Conservation (phyloP, 768 basidiomycete genomes). For the Exidia glandulosa region DNA sequence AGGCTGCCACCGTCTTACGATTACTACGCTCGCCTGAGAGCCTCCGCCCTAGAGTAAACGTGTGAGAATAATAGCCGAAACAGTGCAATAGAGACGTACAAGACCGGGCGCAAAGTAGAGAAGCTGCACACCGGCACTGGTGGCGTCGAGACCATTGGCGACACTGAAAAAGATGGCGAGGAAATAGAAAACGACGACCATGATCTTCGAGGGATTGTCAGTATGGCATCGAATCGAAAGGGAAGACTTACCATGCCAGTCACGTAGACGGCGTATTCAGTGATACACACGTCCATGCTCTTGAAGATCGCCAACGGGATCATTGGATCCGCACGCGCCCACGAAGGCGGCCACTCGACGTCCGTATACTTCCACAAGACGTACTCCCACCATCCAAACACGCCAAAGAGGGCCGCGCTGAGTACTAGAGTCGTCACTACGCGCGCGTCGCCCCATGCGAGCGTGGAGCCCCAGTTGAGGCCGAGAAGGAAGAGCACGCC, state of each 20-base stretch:
- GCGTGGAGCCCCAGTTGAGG: conserved; percentile 39
- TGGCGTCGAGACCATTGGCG: conserved; percentile 24
- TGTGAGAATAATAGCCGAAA: neutral
- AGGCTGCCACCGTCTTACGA: conserved; percentile 28
- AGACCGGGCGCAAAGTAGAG: conserved; percentile 42
- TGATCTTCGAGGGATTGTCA: neutral
- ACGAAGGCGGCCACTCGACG: neutral
- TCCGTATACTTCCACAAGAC: conserved; percentile 13
- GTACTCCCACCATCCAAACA: conserved; percentile 34
- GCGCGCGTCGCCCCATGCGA: conserved; percentile 28
- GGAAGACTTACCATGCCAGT: conserved; percentile 36
- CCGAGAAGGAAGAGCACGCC: conserved; percentile 39
- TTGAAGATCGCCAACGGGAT: conserved; percentile 36
- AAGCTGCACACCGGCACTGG: conserved; percentile 34
- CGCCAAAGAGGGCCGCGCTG: conserved; percentile 29
- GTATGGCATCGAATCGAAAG: conserved; percentile 28
- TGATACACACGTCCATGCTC: conserved; percentile 30
- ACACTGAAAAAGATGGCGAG: conserved; percentile 38
- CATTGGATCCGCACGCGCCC: conserved; percentile 25
- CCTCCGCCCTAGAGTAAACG: conserved; percentile 26
- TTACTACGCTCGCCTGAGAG: conserved; percentile 19
- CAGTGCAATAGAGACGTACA: conserved; percentile 16
- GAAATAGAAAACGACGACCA: conserved; percentile 38
- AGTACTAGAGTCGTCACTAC: conserved; percentile 39
- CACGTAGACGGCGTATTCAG: conserved; percentile 27